Percentiles rank a stretch among this genome's conserved stretches.
Conservation (phyloP, 2,329 filamentous ascomycete species). For the Cladosporium sp. region DNA sequence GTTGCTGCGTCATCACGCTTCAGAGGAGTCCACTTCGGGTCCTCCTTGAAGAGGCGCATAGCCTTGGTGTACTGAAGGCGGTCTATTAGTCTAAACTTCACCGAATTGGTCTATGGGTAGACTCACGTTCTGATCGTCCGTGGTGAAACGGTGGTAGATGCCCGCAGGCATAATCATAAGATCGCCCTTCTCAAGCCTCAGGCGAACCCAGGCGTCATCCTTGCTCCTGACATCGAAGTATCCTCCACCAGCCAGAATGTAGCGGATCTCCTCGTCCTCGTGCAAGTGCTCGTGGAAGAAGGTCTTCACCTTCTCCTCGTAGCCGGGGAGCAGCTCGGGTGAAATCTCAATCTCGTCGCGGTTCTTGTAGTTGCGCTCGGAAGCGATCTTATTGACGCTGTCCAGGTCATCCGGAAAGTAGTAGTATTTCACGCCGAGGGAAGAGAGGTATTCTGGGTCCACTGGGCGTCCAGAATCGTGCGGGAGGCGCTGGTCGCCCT, state of each 20-base stretch:
- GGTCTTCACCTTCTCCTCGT: conserved; percentile 88
- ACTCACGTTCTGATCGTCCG: conserved; percentile 84
- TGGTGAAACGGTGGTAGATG: conserved; percentile 97
- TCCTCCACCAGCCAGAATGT: conserved; percentile 82
- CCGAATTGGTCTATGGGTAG: neutral
- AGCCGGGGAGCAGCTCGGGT: conserved; percentile 77
- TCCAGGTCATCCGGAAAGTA: conserved; percentile 61
- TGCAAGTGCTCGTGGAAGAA: conserved; percentile 97
- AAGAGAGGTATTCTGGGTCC: conserved; percentile 62
- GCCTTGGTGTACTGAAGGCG: conserved; percentile 79
- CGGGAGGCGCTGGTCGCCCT: conserved; percentile 91
- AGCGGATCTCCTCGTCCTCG: conserved; percentile 97
- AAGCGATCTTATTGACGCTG: conserved; percentile 72
- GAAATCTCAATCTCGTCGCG: conserved; percentile 91
- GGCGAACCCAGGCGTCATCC: conserved; percentile 85
- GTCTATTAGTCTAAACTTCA: neutral
- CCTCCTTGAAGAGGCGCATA: conserved; percentile 95
- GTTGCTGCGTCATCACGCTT: conserved; percentile 73
- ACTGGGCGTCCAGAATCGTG: conserved; percentile 82
- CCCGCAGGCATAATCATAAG: conserved; percentile 90
- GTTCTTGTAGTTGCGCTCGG: conserved; percentile 82
- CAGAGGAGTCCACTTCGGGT: conserved; percentile 96
- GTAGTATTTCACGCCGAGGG: conserved; percentile 79
- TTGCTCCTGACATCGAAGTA: conserved; percentile 90
- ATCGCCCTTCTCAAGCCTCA: conserved; percentile 80